Evolutionary conservation across 768 basidiomycete genomes (phyloP).

Genomic region (Lactarius tabidus): DNA sequence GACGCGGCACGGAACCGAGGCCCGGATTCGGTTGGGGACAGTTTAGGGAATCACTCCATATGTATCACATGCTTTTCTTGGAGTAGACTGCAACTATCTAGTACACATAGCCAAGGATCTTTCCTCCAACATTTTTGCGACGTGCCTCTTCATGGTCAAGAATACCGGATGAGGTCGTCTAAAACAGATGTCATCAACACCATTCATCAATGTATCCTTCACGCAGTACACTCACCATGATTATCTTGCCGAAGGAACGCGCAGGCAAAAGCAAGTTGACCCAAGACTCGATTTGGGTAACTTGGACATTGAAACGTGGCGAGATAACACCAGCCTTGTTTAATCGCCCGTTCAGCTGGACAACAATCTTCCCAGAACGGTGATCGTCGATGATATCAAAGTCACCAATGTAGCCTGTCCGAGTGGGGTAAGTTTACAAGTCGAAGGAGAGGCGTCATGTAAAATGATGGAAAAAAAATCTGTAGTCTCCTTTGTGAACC

Average conservation of each 20-base stretch:
- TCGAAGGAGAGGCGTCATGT: neutral
- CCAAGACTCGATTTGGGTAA: constrained; percentile 90
- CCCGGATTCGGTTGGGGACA: neutral
- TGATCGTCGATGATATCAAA: constrained; percentile 99
- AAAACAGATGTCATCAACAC: neutral
- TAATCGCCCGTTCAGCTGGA: constrained; percentile 96
- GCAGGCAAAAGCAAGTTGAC: constrained; percentile 95
- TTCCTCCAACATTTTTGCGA: constrained; percentile 96
- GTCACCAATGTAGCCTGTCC: constrained; percentile 91
- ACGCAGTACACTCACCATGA: constrained; percentile 58
- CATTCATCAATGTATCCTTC: constrained; percentile 5
- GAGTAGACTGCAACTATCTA: constrained; percentile 38
- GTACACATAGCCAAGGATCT: constrained; percentile 90
- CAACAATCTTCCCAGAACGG: constrained; percentile 95
- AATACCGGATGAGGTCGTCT: constrained; percentile 98
- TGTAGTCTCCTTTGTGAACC: constrained; percentile 59
- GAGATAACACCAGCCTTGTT: constrained; percentile 99
- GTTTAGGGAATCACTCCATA: no score
- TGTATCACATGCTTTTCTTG: neutral
- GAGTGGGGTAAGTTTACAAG: neutral
- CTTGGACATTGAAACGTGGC: constrained; percentile 97
- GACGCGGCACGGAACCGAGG: neutral
- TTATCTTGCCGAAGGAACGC: constrained; percentile 94
- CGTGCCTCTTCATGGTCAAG: constrained; percentile 99
- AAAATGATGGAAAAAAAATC: constrained; percentile 20